A percentile compares a stretch with the other conserved stretches of the same genome.
Evolutionary conservation across 2,329 filamentous ascomycete species (phyloP).

Genomic region (Teratosphaeriaceae sp.): DNA sequence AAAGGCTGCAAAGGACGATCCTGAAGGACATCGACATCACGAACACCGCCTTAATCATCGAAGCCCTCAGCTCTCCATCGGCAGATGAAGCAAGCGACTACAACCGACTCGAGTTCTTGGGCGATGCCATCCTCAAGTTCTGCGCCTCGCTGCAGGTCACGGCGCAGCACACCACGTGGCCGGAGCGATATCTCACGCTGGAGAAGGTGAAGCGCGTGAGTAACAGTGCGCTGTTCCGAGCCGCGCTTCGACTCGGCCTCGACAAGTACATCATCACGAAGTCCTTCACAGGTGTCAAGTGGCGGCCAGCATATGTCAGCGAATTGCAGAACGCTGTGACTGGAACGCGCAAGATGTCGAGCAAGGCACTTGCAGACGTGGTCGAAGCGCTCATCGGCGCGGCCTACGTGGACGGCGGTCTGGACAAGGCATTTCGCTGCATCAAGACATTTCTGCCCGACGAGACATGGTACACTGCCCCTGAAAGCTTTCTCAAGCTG

Average conservation of each 20-base stretch:
- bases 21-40: conserved; percentile 47
- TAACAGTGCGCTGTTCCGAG: conserved; percentile 64
- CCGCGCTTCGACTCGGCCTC: conserved; percentile 57
- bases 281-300: conserved; percentile 62
- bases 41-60: conserved; percentile 52
- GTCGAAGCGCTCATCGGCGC: conserved; percentile 80
- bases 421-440: conserved; percentile 56
- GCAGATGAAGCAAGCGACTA: conserved; percentile 62
- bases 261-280: conserved; percentile 66
- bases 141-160: conserved; percentile 61
- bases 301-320: conserved; percentile 59
- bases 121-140: conserved; percentile 71
- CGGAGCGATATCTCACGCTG: conserved; percentile 67
- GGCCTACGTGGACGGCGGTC: conserved; percentile 62
- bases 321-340: conserved; percentile 30
- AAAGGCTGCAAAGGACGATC: conserved; percentile 50
- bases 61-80: conserved; percentile 62
- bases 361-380: conserved; percentile 80
- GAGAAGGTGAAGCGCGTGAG: conserved; percentile 62
- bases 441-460: conserved; percentile 61
- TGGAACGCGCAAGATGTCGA: conserved; percentile 47
- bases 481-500: conserved; percentile 9
- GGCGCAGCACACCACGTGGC: conserved; percentile 55
- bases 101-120: conserved; percentile 79
- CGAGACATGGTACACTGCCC: conserved; percentile 21